phyloP scores from a whole-genome alignment of 805 yeast species.

The Wickerhamiella occidentalis region DNA sequence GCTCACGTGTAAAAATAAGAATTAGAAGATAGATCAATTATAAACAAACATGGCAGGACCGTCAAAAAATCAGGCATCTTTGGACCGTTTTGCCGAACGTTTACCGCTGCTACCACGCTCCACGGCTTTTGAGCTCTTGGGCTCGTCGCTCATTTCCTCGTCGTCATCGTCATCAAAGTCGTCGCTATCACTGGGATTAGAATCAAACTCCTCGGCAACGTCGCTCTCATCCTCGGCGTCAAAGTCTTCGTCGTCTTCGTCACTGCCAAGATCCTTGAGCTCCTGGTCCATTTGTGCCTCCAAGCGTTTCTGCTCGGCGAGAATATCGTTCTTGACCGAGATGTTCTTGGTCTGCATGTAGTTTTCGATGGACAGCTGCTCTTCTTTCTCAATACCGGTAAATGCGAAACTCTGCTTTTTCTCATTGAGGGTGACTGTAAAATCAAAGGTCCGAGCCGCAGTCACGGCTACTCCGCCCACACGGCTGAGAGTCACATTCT shows the following conservation, averaged over 20 bases:
- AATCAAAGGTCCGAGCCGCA: slow-evolving; percentile 75
- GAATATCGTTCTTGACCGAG: slow-evolving; percentile 76
- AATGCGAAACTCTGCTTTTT: slow-evolving; percentile 64
- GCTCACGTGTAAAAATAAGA: neutral
- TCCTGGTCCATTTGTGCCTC: slow-evolving; percentile 46
- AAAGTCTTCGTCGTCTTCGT: slow-evolving; percentile 67
- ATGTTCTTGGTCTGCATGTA: slow-evolving; percentile 69
- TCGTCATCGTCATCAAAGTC: slow-evolving; percentile 19
- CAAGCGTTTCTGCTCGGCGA: slow-evolving; percentile 69
- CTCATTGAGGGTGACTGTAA: slow-evolving; percentile 61
- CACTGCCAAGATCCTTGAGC: slow-evolving; percentile 41
- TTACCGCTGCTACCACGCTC: neutral
- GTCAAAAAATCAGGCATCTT: slow-evolving; percentile 2
- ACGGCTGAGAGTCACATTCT: slow-evolving; percentile 70
- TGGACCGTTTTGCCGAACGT: slow-evolving; percentile 9
- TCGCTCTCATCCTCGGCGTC: slow-evolving; percentile 51
- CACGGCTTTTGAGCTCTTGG: slow-evolving; percentile 15
- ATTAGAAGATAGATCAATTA: neutral
- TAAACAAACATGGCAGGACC: neutral
- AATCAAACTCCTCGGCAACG: slow-evolving; percentile 74
- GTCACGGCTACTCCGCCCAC: slow-evolving; percentile 66
- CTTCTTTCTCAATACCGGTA: slow-evolving; percentile 82
- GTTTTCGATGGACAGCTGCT: slow-evolving; percentile 65
- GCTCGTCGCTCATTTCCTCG: slow-evolving; percentile 16
- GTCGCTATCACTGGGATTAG: slow-evolving; percentile 36